Percentiles rank a stretch among this genome's conserved stretches.
These are phyloP conservation scores for Ananas comosus DNA, from an alignment of 176 grass and related monocot species.

Conservation along the genomic window DNA sequence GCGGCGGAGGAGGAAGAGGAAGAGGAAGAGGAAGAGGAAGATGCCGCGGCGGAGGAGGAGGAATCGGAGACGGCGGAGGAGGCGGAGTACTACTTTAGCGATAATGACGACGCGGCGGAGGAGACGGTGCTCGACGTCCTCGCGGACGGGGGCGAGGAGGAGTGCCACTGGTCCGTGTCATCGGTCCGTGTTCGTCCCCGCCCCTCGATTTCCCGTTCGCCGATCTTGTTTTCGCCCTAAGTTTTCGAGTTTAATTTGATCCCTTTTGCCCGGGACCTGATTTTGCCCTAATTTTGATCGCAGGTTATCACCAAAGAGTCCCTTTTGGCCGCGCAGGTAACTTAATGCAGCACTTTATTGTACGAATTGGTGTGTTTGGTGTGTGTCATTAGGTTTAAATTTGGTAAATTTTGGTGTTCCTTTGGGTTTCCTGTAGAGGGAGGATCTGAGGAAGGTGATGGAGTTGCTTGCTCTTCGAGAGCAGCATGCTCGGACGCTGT, in stretches of 20 bases:
- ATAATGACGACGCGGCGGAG: neutral
- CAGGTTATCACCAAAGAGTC: slow-evolving; percentile 11
- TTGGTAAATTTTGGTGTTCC: neutral
- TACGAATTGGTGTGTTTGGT: neutral
- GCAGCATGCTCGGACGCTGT: slow-evolving; percentile 10
- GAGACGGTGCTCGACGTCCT: slow-evolving; percentile 2
- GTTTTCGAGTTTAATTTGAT: neutral
- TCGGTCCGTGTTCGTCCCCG: neutral
- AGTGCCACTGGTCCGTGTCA: slow-evolving; percentile 13
- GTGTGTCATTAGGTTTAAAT: neutral
- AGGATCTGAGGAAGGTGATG: slow-evolving; percentile 15
- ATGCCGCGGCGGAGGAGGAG: neutral
- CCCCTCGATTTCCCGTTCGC: neutral
- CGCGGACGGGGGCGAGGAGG: neutral
- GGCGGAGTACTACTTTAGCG: neutral
- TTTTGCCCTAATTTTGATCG: neutral
- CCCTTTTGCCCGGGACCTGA: neutral
- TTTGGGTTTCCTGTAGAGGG: neutral
- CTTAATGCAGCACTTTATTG: neutral
- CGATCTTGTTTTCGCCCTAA: neutral
- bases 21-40: neutral
- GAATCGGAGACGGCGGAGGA: neutral
- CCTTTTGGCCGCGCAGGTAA: slow-evolving; percentile 10
- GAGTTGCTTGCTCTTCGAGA: slow-evolving; percentile 2
- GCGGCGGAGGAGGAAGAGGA: neutral